Evolutionary conservation across 192 early-diverging fungal species (phyloP), one percentile per base, ranked within the genome.

Genomic region (Coemansia asiatica): DNA sequence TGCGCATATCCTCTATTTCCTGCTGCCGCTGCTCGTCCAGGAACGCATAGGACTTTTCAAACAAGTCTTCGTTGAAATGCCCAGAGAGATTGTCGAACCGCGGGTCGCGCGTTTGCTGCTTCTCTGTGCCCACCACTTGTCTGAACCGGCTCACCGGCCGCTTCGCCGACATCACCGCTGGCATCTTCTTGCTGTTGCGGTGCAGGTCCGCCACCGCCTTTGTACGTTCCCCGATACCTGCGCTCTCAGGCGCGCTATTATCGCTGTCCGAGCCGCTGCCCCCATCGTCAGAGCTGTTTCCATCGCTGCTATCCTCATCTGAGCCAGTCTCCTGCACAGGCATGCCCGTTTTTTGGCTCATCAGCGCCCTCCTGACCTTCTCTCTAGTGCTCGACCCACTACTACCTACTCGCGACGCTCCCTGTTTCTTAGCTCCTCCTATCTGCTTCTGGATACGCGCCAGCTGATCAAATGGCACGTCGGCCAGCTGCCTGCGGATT

Each of bases 21-120:
- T 80, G 68, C 47, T 86, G 74, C 57, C 89, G 85, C 66, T 93
- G 92, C 35, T 93, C 87, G 28, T 91, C 84, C 23, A 99, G 62
- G 75, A 99, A 99, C 0, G 77, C 85, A 78, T 98, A 99, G 3
- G 95, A 92, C 62, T 92, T 91, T 68, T 94, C 87, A 74, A 94
- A 99, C 51, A 99, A 71, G 31, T 92, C 95, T 36, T 92, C 87
- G 77, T 99, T 97, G 53, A 94, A 84, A 59, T 92, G 87, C 9
- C 97, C 97, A 0, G 92, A 90, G 19, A 95, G 64, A 46, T 84
- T 85, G 73, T 96, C 95, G 69, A 99, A 99, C 54, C 97, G 83
- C 51, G 97, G 97, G 82, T 99, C 97, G 40, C 95, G 89, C 9
- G 84, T 60, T 26, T 33, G 59, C 12, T 62, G 27, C 64, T 48